Percentiles rank a stretch among this genome's conserved stretches.
Evolutionary conservation across 192 early-diverging fungal genomes (phyloP).

Genomic region (Podila epicladia): DNA sequence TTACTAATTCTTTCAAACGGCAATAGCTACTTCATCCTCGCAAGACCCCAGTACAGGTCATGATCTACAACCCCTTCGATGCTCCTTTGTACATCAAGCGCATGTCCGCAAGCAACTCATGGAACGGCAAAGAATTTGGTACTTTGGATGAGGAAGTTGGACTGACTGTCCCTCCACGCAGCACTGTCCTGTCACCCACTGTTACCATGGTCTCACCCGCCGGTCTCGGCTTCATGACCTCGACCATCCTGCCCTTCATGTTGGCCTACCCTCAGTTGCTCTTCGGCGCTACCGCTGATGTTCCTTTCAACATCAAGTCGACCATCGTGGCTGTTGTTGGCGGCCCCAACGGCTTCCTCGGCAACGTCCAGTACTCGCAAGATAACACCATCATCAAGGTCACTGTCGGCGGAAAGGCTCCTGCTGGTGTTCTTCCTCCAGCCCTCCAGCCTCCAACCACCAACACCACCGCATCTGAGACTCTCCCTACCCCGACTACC

Average conservation of each 20-base stretch:
- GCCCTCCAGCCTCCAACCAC: neutral
- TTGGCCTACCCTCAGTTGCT: conserved; percentile 15
- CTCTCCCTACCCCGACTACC: neutral
- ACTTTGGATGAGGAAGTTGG: conserved; percentile 57
- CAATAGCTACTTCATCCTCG: conserved; percentile 9
- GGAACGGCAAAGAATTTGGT: conserved; percentile 57
- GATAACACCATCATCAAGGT: conserved; percentile 34
- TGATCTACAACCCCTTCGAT: conserved; percentile 66
- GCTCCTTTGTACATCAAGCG: conserved; percentile 56
- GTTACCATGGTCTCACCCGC: conserved; percentile 45
- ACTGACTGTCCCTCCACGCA: conserved; percentile 27
- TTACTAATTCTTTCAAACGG: neutral
- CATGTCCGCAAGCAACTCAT: conserved; percentile 52
- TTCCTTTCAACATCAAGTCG: conserved; percentile 41
- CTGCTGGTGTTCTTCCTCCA: conserved; percentile 4
- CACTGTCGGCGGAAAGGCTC: conserved; percentile 26
- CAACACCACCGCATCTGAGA: neutral
- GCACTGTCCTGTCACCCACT: conserved; percentile 26
- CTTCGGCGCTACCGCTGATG: conserved; percentile 14
- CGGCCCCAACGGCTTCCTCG: conserved; percentile 22
- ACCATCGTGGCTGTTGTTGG: conserved; percentile 34
- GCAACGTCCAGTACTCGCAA: conserved; percentile 34
- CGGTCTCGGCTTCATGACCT: conserved; percentile 25
- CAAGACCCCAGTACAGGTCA: conserved; percentile 54
- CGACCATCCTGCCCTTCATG: conserved; percentile 35